phyloP scores from a whole-genome alignment of 495 filamentous ascomycete species.

The Penicillium roqueforti region DNA sequence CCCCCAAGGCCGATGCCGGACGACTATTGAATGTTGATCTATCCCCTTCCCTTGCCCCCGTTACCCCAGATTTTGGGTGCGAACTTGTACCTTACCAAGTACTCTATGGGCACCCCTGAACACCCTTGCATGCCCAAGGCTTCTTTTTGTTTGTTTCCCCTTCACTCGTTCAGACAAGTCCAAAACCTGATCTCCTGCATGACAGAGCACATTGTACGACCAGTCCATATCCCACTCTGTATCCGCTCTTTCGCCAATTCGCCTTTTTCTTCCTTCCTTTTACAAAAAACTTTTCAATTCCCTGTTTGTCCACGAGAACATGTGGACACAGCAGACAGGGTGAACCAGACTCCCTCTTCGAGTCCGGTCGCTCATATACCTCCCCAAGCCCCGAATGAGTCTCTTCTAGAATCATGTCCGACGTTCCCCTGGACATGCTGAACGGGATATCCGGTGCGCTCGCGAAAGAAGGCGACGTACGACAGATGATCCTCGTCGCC shows the following conservation, averaged over 20 bases:
- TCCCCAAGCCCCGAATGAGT: not conserved
- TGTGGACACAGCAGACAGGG: slow-evolving; percentile 23
- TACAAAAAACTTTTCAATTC: not conserved
- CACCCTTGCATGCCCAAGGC: not conserved
- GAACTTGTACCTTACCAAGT: no score
- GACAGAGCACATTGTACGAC: slow-evolving; percentile 1
- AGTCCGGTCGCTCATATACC: not conserved
- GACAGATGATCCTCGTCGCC: slow-evolving; percentile 37
- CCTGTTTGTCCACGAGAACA: slow-evolving; percentile 5
- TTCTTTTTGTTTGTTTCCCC: not conserved
- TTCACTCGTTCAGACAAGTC: not conserved
- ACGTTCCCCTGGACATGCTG: slow-evolving; percentile 23
- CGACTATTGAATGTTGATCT: not conserved
- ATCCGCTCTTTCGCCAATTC: not conserved
- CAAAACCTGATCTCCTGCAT: not conserved
- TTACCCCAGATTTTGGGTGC: not conserved
- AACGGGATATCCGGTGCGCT: slow-evolving; percentile 39
- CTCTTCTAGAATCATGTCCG: slow-evolving; percentile 12
- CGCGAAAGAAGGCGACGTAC: slow-evolving; percentile 19
- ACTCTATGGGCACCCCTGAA: not conserved
- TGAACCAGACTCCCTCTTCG: slow-evolving; percentile 7
- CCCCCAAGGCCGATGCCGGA: not conserved
- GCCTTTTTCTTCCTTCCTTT: slow-evolving; percentile 4
- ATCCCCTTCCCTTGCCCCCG: not conserved
- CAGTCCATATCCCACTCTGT: slow-evolving; percentile 2